Evolutionary conservation across 108 stramenopile genomes (phyloP), one percentile per base, ranked within the genome.

Genomic region (Aurantiochytrium sp.): DNA sequence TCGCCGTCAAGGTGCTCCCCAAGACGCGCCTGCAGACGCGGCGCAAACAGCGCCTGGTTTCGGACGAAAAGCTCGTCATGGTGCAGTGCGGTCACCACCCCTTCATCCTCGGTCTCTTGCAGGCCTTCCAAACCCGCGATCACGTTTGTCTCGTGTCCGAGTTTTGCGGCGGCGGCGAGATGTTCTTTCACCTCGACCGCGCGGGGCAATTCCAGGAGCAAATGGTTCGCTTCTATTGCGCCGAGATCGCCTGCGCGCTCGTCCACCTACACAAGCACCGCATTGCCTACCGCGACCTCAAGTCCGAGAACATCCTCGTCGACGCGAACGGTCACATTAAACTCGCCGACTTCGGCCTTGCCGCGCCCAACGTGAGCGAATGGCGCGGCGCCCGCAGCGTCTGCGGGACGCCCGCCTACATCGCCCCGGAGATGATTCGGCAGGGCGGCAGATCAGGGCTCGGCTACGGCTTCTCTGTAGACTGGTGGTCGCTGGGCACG

Each of bases 271-370:
- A 93, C 85, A 21, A 36, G 10, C 41, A 89, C 50, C 88, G 89
- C 36, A 86, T 93, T 31, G 89, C 90, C 85, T 92, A 92, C 92
- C 90, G 91, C 55, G 92, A 92, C 55, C 92, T 93, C 54, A 94
- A 94, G 88, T 92, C 93, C 10, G 93, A 94, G 68, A 94, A 94
- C 89, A 91, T 94, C 3, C 90, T 93, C 30, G 87, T 92, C 15
- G 92, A 91, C 55, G 85, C 85, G 1, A 88, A 92, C 2, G 53
- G 91, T 21, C 69, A 89, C 54, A 41, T 87, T 10, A 41, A 24
- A 2, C 54, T 92, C n/a, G 90, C 92, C 12, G 92, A 92, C 86
- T 92, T 92, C 53, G 92, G 92, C 4, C 90, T 92, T 24, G 65
- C 87, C 10, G 90, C 89, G 85, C 87, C 87, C 21, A 85, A 88